Conservation (phyloP, 2,329 filamentous ascomycete genomes). For the Alternaria burnsii region DNA sequence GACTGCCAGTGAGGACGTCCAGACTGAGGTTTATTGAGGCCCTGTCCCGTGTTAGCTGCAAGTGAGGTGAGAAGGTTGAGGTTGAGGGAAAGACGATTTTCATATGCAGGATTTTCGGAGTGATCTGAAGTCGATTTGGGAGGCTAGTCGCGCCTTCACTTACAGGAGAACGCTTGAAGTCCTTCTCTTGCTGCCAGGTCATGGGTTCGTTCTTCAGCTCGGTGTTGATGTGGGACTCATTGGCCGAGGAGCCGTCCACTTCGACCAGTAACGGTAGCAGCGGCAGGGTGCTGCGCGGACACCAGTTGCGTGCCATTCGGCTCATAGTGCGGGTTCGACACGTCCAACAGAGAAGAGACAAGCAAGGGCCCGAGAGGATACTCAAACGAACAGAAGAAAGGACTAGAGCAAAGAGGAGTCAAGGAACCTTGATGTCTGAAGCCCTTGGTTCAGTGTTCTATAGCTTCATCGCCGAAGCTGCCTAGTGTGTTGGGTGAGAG, state of each 20-base stretch:
- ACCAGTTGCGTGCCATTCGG: constrained; percentile 6
- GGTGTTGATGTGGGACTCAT: not conserved
- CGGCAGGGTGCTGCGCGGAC: constrained; percentile 6
- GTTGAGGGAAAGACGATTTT: not conserved
- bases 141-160: constrained; percentile 16
- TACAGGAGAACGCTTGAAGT: constrained; percentile 18
- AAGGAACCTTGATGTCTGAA: not conserved
- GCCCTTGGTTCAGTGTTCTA: not conserved
- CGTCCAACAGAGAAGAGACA: not conserved
- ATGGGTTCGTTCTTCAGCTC: constrained; percentile 8
- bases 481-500: not conserved
- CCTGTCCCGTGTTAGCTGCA: constrained; percentile 19
- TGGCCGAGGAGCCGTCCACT: not conserved
- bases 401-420: not conserved
- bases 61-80: not conserved
- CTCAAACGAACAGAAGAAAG: not conserved
- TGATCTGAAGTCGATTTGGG: constrained; percentile 3
- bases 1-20: constrained; percentile 12
- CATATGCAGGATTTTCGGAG: not conserved
- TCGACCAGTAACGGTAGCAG: not conserved
- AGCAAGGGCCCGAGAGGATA: not conserved
- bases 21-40: constrained; percentile 5
- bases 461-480: not conserved
- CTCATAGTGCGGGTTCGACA: constrained; percentile 7
- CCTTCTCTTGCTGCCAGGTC: constrained; percentile 34